These are phyloP conservation scores for Pseudotsuga menziesii DNA, from an alignment of 75 land plant genomes.

Conservation along the genomic window DNA sequence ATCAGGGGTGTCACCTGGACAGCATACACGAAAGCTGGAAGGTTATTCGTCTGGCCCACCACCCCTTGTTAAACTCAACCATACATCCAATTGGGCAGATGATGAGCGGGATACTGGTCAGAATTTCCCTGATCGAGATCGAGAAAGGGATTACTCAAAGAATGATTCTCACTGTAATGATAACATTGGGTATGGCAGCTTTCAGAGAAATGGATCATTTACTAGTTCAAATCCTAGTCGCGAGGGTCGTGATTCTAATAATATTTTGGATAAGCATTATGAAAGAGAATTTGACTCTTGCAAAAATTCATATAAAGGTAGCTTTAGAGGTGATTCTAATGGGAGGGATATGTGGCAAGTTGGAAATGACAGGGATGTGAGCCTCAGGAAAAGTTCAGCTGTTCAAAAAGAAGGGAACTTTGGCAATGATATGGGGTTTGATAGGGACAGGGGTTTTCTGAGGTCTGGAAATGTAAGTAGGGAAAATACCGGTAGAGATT, in stretches of 20 bases:
- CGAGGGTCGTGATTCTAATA: constrained; percentile 8
- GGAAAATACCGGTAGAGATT: constrained; percentile 18
- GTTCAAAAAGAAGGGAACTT: constrained; percentile 30
- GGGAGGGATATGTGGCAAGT: constrained; percentile 31
- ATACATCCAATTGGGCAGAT: constrained; percentile 92
- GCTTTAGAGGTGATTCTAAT: constrained; percentile 20
- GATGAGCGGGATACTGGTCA: constrained; percentile 89
- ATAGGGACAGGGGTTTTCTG: constrained; percentile 13
- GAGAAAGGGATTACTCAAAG: constrained; percentile 13
- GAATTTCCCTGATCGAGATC: constrained; percentile 39
- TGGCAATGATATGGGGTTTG: constrained; percentile 25
- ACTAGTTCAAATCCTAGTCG: background rate
- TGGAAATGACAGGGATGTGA: constrained; percentile 37
- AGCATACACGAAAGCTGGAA: constrained; percentile 23
- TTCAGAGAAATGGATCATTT: constrained; percentile 12
- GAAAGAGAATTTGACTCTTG: constrained; percentile 37
- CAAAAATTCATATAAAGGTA: constrained; percentile 24
- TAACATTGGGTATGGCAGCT: background rate
- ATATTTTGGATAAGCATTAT: constrained; percentile 21
- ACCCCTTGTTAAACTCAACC: constrained; percentile 47
- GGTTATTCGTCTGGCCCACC: constrained; percentile 39
- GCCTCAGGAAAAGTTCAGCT: constrained; percentile 34
- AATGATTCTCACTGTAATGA: background rate
- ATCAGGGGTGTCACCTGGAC: constrained; percentile 1
- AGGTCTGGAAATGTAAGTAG: constrained; percentile 27